These are phyloP conservation scores for Xylogone sp. DNA, from an alignment of 2,329 filamentous ascomycete genomes.

Conservation along the genomic window DNA sequence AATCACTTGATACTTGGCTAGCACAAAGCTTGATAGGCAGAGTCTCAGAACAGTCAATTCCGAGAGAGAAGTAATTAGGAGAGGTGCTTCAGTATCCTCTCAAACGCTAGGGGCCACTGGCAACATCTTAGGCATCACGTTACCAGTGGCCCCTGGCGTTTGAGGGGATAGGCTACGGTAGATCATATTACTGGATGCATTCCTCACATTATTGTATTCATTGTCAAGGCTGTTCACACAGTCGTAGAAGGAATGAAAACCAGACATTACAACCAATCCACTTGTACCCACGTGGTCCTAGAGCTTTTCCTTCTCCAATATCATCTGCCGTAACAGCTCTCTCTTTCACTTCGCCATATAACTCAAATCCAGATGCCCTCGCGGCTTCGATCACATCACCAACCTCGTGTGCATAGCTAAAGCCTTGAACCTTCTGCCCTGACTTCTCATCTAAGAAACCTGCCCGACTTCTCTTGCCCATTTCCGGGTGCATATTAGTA, in stretches of 20 bases:
- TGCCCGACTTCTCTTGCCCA: constrained; percentile 56
- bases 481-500: constrained; percentile 67
- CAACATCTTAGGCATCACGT: too few relatives aligned
- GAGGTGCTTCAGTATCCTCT: too few relatives aligned
- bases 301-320: constrained; percentile 18
- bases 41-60: too few relatives aligned
- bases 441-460: constrained; percentile 54
- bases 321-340: constrained; percentile 42
- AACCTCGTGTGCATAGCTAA: constrained; percentile 53
- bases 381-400: constrained; percentile 49
- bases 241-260: constrained; percentile 46
- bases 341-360: constrained; percentile 38
- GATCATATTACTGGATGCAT: not conserved
- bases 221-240: not conserved
- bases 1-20: too few relatives aligned
- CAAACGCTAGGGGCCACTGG: too few relatives aligned
- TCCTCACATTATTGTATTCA: not conserved
- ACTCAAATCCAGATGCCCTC: constrained; percentile 37
- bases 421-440: constrained; percentile 54
- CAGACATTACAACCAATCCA: constrained; percentile 57
- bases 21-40: too few relatives aligned
- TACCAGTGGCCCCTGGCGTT: too few relatives aligned
- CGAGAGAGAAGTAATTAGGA: too few relatives aligned
- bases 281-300: constrained; percentile 59
- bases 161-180: not conserved